A percentile compares a stretch with the other conserved stretches of the same genome.
Conservation (phyloP, 2,329 filamentous ascomycete species). For the Cercospora sp. region DNA sequence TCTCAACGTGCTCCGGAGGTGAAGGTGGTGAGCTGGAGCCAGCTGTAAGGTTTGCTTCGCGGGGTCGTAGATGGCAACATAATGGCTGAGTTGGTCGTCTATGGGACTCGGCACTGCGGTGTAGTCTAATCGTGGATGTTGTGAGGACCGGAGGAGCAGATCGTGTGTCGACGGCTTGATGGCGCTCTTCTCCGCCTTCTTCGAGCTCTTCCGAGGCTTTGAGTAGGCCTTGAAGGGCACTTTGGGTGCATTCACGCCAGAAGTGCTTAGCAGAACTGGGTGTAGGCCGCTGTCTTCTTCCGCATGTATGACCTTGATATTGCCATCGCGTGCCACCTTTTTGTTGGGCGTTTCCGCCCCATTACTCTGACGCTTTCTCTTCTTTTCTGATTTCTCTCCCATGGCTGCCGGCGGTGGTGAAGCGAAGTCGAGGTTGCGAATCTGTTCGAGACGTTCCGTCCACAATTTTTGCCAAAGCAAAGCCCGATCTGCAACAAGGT, state of each 20-base stretch:
- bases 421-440: not conserved
- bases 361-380: constrained; percentile 53
- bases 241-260: constrained; percentile 44
- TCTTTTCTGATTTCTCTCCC: constrained; percentile 46
- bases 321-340: constrained; percentile 32
- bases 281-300: constrained; percentile 26
- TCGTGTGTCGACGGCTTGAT: constrained; percentile 47
- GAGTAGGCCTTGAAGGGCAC: constrained; percentile 53
- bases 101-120: constrained; percentile 43
- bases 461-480: constrained; percentile 5
- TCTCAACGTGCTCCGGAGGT: constrained; percentile 53
- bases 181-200: constrained; percentile 21
- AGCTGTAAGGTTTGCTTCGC: constrained; percentile 55
- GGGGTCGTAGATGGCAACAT: constrained; percentile 61
- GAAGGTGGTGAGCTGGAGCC: constrained; percentile 55
- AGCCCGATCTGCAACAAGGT: constrained; percentile 6
- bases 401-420: constrained; percentile 21
- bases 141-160: constrained; percentile 61
- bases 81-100: constrained; percentile 58
- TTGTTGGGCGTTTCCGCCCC: constrained; percentile 46
- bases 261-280: constrained; percentile 40
- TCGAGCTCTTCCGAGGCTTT: constrained; percentile 34
- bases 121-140: constrained; percentile 62
- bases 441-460: not conserved
- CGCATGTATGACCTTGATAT: constrained; percentile 34